Evolutionary conservation across 345 rosid genomes (phyloP).

Genomic region (Euphorbia tirucalli): DNA sequence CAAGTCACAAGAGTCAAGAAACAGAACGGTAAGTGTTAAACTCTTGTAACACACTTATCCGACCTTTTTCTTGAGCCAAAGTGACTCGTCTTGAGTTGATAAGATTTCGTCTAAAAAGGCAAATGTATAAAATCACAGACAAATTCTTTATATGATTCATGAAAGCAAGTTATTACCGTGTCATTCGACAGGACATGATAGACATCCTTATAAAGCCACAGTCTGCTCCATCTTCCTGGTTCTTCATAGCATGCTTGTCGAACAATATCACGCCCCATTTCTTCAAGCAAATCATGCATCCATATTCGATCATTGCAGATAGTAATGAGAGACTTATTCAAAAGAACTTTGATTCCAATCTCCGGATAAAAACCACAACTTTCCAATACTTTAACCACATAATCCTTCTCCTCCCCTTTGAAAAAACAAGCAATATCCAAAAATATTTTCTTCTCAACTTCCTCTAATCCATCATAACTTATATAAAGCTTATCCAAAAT

Average conservation of each 20-base stretch:
- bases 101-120: too few species aligned
- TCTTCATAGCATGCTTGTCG: constrained; percentile 4
- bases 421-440: constrained; percentile 16
- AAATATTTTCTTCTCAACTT: constrained; percentile 13
- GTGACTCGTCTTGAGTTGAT: background rate
- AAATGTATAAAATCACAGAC: too few species aligned
- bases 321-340: constrained; percentile 18
- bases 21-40: background rate
- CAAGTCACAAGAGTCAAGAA: background rate
- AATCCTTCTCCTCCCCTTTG: background rate
- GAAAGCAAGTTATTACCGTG: constrained; percentile 4
- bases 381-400: background rate
- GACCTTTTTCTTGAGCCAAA: background rate
- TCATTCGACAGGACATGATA: constrained; percentile 6
- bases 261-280: constrained; percentile 36
- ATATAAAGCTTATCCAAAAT: constrained; percentile 5
- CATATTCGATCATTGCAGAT: constrained; percentile 21
- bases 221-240: constrained; percentile 19
- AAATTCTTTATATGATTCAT: background rate
- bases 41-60: background rate
- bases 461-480: constrained; percentile 16
- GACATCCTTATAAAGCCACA: constrained; percentile 11
- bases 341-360: constrained; percentile 4
- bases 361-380: constrained; percentile 4
- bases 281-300: constrained; percentile 39